Conservation (phyloP, 75 land plant species). For the Cunninghamia lanceolata region DNA sequence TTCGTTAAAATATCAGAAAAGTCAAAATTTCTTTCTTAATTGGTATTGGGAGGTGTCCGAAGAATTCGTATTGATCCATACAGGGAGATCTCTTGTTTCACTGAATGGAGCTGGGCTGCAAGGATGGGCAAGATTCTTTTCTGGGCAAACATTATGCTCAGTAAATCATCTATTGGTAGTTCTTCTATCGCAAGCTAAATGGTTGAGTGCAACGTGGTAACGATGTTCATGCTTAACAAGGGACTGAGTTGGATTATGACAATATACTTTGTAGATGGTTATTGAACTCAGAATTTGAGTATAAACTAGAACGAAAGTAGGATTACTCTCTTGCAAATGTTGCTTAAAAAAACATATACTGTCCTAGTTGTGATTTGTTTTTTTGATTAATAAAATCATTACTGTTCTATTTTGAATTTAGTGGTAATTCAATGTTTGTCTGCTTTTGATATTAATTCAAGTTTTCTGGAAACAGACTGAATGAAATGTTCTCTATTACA, state of each 20-base stretch:
- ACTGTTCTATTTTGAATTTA: neutral
- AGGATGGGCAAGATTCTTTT: neutral
- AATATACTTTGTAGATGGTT: neutral
- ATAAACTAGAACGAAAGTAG: neutral
- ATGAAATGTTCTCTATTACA: neutral
- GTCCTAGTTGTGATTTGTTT: neutral
- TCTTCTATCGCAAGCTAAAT: too few species aligned
- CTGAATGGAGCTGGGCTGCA: slow-evolving; percentile 8
- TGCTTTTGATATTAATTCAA: neutral
- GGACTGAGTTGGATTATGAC: neutral
- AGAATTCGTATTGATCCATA: neutral
- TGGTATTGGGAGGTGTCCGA: neutral
- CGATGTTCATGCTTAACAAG: neutral
- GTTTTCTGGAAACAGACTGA: neutral
- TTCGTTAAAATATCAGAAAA: neutral
- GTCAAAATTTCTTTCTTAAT: neutral
- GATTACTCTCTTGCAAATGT: neutral
- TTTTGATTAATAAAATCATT: neutral
- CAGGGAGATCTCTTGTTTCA: slow-evolving; percentile 7
- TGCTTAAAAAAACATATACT: too few species aligned
- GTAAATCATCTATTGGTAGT: neutral
- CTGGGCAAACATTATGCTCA: neutral
- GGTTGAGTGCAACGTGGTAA: neutral
- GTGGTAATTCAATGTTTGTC: neutral
- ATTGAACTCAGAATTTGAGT: neutral